phyloP scores from a whole-genome alignment of 192 early-diverging fungal genomes.

The Backusella macrospora region DNA sequence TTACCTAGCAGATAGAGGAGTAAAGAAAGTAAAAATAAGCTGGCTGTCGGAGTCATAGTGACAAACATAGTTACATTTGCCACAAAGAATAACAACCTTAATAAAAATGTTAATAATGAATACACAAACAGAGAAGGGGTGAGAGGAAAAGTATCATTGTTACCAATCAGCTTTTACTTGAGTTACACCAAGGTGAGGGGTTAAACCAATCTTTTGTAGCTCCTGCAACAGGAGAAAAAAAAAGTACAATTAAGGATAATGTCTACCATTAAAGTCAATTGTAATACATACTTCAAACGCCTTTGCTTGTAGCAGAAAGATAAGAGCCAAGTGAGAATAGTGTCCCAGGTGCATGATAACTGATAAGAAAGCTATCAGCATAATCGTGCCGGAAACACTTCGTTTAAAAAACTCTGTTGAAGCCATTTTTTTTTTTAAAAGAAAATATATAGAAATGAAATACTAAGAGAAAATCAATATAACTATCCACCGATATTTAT shows the following conservation, averaged over 20 bases:
- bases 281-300: background rate
- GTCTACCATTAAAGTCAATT: background rate
- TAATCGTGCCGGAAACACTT: background rate
- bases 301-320: background rate
- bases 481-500: too few species aligned
- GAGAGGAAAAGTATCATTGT: background rate
- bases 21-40: background rate
- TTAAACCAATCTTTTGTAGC: conserved; percentile 2
- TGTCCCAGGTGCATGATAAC: background rate
- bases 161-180: conserved; percentile 2
- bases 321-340: background rate
- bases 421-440: background rate
- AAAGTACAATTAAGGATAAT: background rate
- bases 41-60: background rate
- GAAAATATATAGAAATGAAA: background rate
- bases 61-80: background rate
- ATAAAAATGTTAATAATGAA: background rate
- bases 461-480: too few species aligned
- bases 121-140: background rate
- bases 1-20: background rate
- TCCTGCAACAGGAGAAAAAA: background rate
- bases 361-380: background rate
- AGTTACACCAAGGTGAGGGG: background rate
- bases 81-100: background rate
- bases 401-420: background rate